Percentiles rank a stretch among this genome's conserved stretches.
Evolutionary conservation across 2,329 filamentous ascomycete genomes (phyloP).

Genomic region (Stagonosporopsis chrysanthemi): DNA sequence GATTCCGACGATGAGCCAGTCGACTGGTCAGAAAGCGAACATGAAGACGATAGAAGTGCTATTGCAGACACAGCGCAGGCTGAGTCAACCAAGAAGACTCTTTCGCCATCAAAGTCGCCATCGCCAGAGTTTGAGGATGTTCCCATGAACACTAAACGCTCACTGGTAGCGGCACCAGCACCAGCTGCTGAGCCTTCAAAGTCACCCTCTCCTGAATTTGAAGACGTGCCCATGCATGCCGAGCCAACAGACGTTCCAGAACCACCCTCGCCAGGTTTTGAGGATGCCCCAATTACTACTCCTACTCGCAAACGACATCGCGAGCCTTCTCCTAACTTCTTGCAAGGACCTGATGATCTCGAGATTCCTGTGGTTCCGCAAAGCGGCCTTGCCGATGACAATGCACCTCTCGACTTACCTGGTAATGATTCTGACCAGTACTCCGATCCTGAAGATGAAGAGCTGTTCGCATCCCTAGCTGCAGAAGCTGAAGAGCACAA

Average conservation of each 20-base stretch:
- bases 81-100: not conserved
- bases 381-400: slow-evolving; percentile 43
- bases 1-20: slow-evolving; percentile 51
- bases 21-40: slow-evolving; percentile 65
- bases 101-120: slow-evolving; percentile 45
- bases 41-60: slow-evolving; percentile 32
- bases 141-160: slow-evolving; percentile 26
- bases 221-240: slow-evolving; percentile 54
- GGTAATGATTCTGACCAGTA: slow-evolving; percentile 51
- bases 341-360: slow-evolving; percentile 41
- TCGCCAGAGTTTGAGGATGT: slow-evolving; percentile 63
- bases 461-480: slow-evolving; percentile 84
- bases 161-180: not conserved
- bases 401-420: slow-evolving; percentile 32
- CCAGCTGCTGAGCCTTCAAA: slow-evolving; percentile 28
- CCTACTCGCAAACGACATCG: slow-evolving; percentile 26
- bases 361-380: slow-evolving; percentile 40
- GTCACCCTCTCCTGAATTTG: slow-evolving; percentile 60
- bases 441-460: slow-evolving; percentile 91
- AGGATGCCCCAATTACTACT: slow-evolving; percentile 53
- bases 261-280: slow-evolving; percentile 59
- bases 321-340: slow-evolving; percentile 30
- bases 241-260: slow-evolving; percentile 23
- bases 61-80: not conserved
- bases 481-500: slow-evolving; percentile 93